phyloP scores from a whole-genome alignment of 176 grass and related monocot genomes.

The Phoenix roebelenii region DNA sequence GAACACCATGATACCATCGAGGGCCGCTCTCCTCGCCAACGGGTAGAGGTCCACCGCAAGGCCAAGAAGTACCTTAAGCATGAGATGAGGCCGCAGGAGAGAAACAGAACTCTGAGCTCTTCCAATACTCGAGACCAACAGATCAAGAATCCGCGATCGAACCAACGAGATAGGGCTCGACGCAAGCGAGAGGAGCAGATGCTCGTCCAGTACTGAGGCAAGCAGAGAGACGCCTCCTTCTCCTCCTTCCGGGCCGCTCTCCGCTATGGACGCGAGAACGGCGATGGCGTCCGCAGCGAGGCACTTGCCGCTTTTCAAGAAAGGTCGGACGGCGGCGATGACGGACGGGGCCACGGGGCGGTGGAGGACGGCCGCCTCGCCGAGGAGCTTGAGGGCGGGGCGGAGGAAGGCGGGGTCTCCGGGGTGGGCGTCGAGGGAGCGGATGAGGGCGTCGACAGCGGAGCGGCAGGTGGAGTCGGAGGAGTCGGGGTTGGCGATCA shows the following conservation, averaged over 20 bases:
- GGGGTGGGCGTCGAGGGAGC: slow-evolving; percentile 3
- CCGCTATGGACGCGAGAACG: slow-evolving; percentile 10
- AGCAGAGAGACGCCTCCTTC: slow-evolving; percentile 13
- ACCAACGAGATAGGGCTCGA: slow-evolving; percentile 11
- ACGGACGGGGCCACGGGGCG: slow-evolving; percentile 10
- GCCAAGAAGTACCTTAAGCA: slow-evolving; percentile 36
- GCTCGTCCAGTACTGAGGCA: slow-evolving; percentile 22
- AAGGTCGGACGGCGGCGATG: slow-evolving; percentile 16
- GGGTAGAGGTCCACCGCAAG: slow-evolving; percentile 61
- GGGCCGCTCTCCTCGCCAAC: slow-evolving; percentile 32
- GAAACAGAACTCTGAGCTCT: neutral
- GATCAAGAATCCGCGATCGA: slow-evolving; percentile 32
- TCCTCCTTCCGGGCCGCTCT: neutral
- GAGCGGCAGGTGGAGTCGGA: slow-evolving; percentile 12
- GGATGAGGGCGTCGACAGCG: slow-evolving; percentile 19
- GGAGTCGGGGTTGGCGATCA: slow-evolving; percentile 6
- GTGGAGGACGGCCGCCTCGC: slow-evolving; percentile 1
- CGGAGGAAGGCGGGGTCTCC: slow-evolving; percentile 18
- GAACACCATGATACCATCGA: slow-evolving; percentile 39
- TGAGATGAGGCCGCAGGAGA: neutral
- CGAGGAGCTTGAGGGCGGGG: slow-evolving; percentile 17
- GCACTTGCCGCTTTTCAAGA: slow-evolving; percentile 14
- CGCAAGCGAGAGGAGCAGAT: slow-evolving; percentile 25
- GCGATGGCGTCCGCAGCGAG: slow-evolving; percentile 21
- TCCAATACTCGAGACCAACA: slow-evolving; percentile 8